Percentiles rank a stretch among this genome's conserved stretches.
These are phyloP conservation scores for Rhizomucor pusillus DNA, from an alignment of 371 early-diverging fungal species.

Conservation along the genomic window DNA sequence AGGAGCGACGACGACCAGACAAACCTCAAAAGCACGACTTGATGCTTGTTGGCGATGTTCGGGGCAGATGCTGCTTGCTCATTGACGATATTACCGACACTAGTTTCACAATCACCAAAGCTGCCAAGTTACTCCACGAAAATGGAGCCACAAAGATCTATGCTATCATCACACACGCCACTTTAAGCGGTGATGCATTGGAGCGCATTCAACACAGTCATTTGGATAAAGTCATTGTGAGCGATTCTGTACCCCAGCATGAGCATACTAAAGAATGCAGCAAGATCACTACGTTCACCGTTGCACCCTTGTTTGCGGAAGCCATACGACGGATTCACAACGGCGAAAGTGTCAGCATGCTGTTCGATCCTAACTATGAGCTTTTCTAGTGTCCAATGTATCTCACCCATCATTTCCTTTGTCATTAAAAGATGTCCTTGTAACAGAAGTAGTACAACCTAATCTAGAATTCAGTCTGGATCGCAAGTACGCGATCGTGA, in stretches of 20 bases:
- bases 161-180: constrained; percentile 89
- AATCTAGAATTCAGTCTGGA: too few species aligned
- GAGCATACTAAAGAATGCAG: constrained; percentile 61
- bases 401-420: too few species aligned
- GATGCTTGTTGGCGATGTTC: constrained; percentile 94
- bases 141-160: constrained; percentile 88
- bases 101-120: constrained; percentile 85
- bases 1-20: constrained; percentile 64
- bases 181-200: constrained; percentile 85
- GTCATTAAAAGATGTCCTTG: too few species aligned
- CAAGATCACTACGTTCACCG: constrained; percentile 80
- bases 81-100: constrained; percentile 98
- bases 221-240: constrained; percentile 80
- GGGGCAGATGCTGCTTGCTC: constrained; percentile 75
- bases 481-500: too few species aligned
- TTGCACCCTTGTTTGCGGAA: constrained; percentile 89
- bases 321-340: constrained; percentile 94
- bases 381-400: constrained; percentile 11
- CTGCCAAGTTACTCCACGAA: constrained; percentile 81
- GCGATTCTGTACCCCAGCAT: constrained; percentile 89
- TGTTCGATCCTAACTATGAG: constrained; percentile 63
- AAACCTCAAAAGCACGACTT: constrained; percentile 61
- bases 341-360: constrained; percentile 89
- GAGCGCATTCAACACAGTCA: constrained; percentile 72
- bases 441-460: too few species aligned